A percentile compares a stretch with the other conserved stretches of the same genome.
phyloP scores from a whole-genome alignment of 2,329 filamentous ascomycete genomes.

The Aspergillus transmontanensis region DNA sequence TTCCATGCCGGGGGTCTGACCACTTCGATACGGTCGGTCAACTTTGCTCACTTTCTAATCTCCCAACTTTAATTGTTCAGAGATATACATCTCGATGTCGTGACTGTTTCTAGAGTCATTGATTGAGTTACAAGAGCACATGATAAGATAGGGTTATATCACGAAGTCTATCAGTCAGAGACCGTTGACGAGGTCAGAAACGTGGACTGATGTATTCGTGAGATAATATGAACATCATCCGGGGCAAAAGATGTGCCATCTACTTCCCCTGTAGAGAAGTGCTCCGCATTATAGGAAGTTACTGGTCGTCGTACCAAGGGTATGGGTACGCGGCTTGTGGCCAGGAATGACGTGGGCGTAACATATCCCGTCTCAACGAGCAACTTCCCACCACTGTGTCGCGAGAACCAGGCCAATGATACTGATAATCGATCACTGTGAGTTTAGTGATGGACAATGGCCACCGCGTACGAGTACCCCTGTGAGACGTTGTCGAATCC shows the following conservation, averaged over 20 bases:
- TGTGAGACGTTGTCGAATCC: not conserved
- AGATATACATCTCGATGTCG: not conserved
- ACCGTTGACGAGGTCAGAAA: not conserved
- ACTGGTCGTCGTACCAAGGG: not conserved
- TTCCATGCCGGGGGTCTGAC: not conserved
- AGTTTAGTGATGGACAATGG: not conserved
- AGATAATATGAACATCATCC: not conserved
- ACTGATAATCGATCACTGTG: not conserved
- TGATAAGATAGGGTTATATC: not conserved
- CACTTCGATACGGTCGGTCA: not conserved
- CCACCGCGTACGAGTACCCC: not conserved
- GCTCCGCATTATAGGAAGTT: not conserved
- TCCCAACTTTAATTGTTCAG: not conserved
- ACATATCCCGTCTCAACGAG: not conserved
- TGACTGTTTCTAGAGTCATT: not conserved
- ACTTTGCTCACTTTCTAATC: not conserved
- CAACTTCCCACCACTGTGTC: not conserved
- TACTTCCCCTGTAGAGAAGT: not conserved
- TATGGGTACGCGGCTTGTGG: not conserved
- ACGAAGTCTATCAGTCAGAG: not conserved
- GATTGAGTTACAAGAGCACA: not conserved
- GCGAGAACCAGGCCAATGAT: not conserved
- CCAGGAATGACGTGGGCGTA: slow-evolving; percentile 7
- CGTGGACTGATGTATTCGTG: not conserved
- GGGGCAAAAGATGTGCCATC: not conserved